Evolutionary conservation across 352 stramenopile species (phyloP).

Genomic region (Thalassiosira livingstoniorum): DNA sequence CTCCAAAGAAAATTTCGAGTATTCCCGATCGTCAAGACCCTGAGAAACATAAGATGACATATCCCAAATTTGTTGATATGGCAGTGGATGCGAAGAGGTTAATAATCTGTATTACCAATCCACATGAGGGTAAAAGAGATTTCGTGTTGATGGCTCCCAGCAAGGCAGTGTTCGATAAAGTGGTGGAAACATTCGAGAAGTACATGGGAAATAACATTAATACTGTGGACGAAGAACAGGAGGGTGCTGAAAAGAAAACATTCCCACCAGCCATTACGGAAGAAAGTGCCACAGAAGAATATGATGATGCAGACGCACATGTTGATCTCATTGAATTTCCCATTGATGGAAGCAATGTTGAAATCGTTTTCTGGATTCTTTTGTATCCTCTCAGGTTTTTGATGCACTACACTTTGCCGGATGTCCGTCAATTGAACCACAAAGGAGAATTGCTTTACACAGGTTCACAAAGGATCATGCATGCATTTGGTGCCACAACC

Average conservation of each 20-base stretch:
- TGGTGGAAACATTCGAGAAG: slow-evolving; percentile 63
- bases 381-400: slow-evolving; percentile 69
- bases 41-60: slow-evolving; percentile 59
- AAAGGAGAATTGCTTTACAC: slow-evolving; percentile 53
- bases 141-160: slow-evolving; percentile 69
- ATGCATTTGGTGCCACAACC: slow-evolving; percentile 56
- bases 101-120: slow-evolving; percentile 71
- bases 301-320: slow-evolving; percentile 53
- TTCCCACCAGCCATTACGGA: too few species aligned
- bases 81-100: slow-evolving; percentile 64
- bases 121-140: slow-evolving; percentile 29
- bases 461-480: slow-evolving; percentile 38
- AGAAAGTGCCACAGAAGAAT: too few species aligned
- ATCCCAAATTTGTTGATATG: slow-evolving; percentile 67
- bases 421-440: slow-evolving; percentile 65
- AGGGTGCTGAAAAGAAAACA: neutral
- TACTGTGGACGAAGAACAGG: slow-evolving; percentile 2
- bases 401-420: slow-evolving; percentile 75
- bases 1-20: slow-evolving; percentile 52
- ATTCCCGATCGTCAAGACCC: slow-evolving; percentile 57
- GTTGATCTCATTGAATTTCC: slow-evolving; percentile 65
- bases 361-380: slow-evolving; percentile 54
- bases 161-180: slow-evolving; percentile 59
- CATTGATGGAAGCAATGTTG: slow-evolving; percentile 38
- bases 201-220: slow-evolving; percentile 39